Evolutionary conservation across 2,329 filamentous ascomycete genomes (phyloP).

Genomic region (Phaeosphaeria sp.): DNA sequence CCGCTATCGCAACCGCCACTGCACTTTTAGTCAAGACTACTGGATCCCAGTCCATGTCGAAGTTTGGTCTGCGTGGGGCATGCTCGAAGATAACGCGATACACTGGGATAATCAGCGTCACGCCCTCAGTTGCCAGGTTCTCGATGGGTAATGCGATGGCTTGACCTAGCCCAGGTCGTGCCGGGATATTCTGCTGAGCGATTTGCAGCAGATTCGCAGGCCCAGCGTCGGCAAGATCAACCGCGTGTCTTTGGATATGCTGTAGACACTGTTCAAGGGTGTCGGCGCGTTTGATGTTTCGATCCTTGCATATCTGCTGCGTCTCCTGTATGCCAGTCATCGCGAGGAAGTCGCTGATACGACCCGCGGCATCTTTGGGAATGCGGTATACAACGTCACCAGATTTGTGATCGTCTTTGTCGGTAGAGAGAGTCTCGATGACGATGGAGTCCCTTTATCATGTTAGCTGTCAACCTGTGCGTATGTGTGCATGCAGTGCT

Average conservation of each 20-base stretch:
- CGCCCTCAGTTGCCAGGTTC: conserved; percentile 2
- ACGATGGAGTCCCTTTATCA: not conserved
- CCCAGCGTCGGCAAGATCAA: conserved; percentile 1
- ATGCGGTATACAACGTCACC: conserved; percentile 18
- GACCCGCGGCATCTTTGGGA: conserved; percentile 2
- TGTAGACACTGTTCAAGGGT: not conserved
- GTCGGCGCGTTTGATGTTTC: conserved; percentile 3
- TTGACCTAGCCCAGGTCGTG: conserved; percentile 5
- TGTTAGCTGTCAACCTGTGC: no score
- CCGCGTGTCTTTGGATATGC: not conserved
- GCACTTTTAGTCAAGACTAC: not conserved
- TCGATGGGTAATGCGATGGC: conserved; percentile 6
- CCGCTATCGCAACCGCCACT: conserved; percentile 2
- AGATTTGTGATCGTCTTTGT: conserved; percentile 8
- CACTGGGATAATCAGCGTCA: conserved; percentile 2
- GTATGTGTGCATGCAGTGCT: no score
- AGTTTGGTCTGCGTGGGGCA: not conserved
- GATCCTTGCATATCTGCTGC: conserved; percentile 6
- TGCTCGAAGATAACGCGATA: conserved; percentile 4
- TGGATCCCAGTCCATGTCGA: not conserved
- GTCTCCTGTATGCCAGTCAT: conserved; percentile 7
- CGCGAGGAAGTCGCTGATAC: conserved; percentile 12
- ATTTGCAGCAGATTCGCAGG: conserved; percentile 6
- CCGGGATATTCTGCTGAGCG: conserved; percentile 1
- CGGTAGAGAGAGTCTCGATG: conserved; percentile 1